These are phyloP conservation scores for Phialemoniopsis sp. DNA, from an alignment of 2,329 filamentous ascomycete genomes.

Conservation along the genomic window DNA sequence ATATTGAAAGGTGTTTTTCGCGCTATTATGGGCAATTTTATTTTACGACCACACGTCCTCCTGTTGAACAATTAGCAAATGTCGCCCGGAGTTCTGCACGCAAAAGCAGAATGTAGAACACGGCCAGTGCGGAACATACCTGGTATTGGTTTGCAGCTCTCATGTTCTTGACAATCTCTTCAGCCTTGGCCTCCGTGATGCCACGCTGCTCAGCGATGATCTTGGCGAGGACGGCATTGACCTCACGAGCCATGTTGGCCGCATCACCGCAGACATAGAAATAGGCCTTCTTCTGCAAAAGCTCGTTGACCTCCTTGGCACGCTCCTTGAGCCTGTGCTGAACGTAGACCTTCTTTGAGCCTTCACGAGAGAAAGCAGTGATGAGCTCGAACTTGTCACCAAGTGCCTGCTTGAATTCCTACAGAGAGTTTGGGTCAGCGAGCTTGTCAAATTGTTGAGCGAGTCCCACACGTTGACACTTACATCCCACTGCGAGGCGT, in stretches of 20 bases:
- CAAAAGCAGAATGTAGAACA: too few relatives aligned
- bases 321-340: slow-evolving; percentile 87
- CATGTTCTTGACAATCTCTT: slow-evolving; percentile 97
- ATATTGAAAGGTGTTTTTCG: too few relatives aligned
- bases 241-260: slow-evolving; percentile 92
- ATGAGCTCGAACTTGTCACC: slow-evolving; percentile 88
- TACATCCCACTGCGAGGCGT: slow-evolving; percentile 89
- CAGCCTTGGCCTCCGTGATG: slow-evolving; percentile 79
- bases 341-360: slow-evolving; percentile 88
- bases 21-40: too few relatives aligned
- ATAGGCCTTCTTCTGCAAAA: slow-evolving; percentile 82
- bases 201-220: slow-evolving; percentile 83
- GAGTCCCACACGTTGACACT: slow-evolving; percentile 26
- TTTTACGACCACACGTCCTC: slow-evolving; percentile 68
- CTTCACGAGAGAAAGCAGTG: slow-evolving; percentile 92
- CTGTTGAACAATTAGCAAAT: slow-evolving; percentile 35
- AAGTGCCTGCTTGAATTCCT: slow-evolving; percentile 80
- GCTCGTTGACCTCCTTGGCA: slow-evolving; percentile 78
- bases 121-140: slow-evolving; percentile 42
- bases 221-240: slow-evolving; percentile 80
- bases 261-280: slow-evolving; percentile 99
- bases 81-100: neutral
- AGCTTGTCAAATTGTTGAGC: neutral
- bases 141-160: slow-evolving; percentile 93
- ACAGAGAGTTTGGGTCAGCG: slow-evolving; percentile 9